These are phyloP conservation scores for Boletellus ananiceps DNA, from an alignment of 768 basidiomycete genomes.

Conservation along the genomic window DNA sequence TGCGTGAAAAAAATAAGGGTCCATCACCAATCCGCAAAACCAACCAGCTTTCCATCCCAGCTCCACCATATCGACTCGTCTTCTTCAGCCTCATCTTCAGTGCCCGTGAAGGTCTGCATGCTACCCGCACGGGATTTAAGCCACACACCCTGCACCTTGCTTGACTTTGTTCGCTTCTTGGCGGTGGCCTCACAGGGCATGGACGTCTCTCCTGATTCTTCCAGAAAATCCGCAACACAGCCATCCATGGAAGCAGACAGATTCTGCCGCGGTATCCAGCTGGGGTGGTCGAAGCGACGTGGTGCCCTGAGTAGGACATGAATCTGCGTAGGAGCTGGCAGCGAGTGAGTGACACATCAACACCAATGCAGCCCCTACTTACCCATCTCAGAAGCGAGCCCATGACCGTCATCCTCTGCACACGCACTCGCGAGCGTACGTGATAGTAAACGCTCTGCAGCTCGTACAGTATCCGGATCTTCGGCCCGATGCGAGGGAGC, in stretches of 20 bases:
- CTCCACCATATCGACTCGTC: conserved; percentile 52
- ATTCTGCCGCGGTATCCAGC: conserved; percentile 46
- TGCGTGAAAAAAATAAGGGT: neutral
- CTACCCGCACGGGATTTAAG: conserved; percentile 25
- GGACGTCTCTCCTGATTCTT: conserved; percentile 15
- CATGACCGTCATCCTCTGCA: conserved; percentile 36
- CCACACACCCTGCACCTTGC: conserved; percentile 39
- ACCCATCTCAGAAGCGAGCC: conserved; percentile 42
- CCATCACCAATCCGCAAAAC: conserved; percentile 44
- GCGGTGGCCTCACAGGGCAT: conserved; percentile 15
- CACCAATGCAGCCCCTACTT: neutral
- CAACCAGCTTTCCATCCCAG: conserved; percentile 45
- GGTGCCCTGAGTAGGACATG: conserved; percentile 46
- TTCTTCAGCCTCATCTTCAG: conserved; percentile 30
- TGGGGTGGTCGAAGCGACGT: conserved; percentile 42
- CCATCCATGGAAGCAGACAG: conserved; percentile 35
- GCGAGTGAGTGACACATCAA: neutral
- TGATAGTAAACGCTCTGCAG: conserved; percentile 40
- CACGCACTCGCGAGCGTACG: conserved; percentile 43
- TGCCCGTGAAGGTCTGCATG: neutral
- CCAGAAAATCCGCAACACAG: conserved; percentile 34
- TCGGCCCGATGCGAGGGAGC: conserved; percentile 17
- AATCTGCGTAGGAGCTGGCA: conserved; percentile 42
- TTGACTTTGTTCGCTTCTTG: conserved; percentile 27
- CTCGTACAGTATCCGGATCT: conserved; percentile 31